Evolutionary conservation across 352 stramenopile species (phyloP), one percentile per base, ranked within the genome.

Genomic region (Globisporangium camurandrum): DNA sequence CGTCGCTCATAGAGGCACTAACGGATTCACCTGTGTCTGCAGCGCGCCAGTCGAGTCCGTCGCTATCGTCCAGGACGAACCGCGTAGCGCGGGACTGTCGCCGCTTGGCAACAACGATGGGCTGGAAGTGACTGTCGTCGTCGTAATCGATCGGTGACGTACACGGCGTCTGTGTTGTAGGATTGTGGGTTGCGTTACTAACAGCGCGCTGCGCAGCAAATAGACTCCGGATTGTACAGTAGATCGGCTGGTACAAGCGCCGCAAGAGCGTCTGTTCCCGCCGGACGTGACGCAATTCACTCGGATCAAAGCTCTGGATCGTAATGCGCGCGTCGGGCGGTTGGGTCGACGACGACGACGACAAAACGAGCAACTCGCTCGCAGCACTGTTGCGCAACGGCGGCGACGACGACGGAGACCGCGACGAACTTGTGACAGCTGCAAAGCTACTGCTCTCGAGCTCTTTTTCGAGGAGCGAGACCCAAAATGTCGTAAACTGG

Each of bases 121-220:
- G 19, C n/a, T 47, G 49, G 54, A 44, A 56, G 28, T 50, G 56
- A 22, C 64, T 71, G 10, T 64, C 44, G 42, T 70, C 65, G 38
- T 56, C 62, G 19, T 64, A 50, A 33, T 71, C 58, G 1, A 71
- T 70, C 10, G 75, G 78, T 10, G 78, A 89, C 24, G 75, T 87
- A 28, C 75, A 82, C n/a, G 78, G 78, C 17, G 78, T 89, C 54
- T 86, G 71, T n/a, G n/a, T n/a, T n/a, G n/a, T n/a, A n/a, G n/a
- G n/a, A n/a, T n/a, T n/a, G n/a, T n/a, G n/a, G 12, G 66, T 81
- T n/a, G 41, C 31, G 4, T 58, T 59, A n/a, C 62, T 17, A 17
- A 12, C 23, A 16, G 36, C 16, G 33, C 59, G 62, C 9, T 61
- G 39, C 23, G 40, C 23, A 52, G 59, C 62, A 44, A 83, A 80